Evolutionary conservation across 495 filamentous ascomycete species (phyloP), one percentile per base, ranked within the genome.

Genomic region (Physcia stellaris): DNA sequence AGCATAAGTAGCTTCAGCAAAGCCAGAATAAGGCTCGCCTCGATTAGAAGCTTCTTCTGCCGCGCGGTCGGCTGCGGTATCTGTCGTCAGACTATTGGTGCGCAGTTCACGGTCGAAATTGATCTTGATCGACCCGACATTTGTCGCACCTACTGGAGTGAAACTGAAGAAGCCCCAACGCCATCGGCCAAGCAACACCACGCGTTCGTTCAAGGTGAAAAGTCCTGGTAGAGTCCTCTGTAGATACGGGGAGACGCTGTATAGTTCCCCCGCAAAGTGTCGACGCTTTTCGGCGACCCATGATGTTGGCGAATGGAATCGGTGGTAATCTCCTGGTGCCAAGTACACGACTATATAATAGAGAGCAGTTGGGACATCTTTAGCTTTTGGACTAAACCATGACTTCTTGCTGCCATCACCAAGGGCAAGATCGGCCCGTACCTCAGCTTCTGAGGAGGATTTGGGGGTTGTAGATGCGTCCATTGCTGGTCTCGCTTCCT

Each of bases 321-420:
- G 83, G 61, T 99, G 90, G 64, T 99, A 99, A 60, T 99, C 90
- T 19, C 90, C 90, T 0, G 90, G 90, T 0, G 90, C 90, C n/a
- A 99, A 75, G 61, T 99, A 99, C 50, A 99, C 76, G 39, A 99
- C 90, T 32, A 79, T 76, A 56, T 95, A 99, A 66, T 86, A 94
- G 19, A 98, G 73, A n/a, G 74, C 68, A 20, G 71, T 75, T 12
- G 68, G 67, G 31, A 60, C 64, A 39, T 73, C 78, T 1, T 63
- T 53, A 0, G 62, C 59, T 13, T 72, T 56, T 9, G 78, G 71
- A 5, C 77, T 63, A 58, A 86, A 90, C 86, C 86, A 94, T 4
- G 82, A 75, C 15, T 27, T 37, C 24, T 50, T 55, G 29, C 56
- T 57, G 1, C 63, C 61, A 24, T 83, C 79, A 12, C 70, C 75